Evolutionary conservation across 2,329 filamentous ascomycete genomes (phyloP), one percentile per base, ranked within the genome.

Genomic region (Fusarium palustre): DNA sequence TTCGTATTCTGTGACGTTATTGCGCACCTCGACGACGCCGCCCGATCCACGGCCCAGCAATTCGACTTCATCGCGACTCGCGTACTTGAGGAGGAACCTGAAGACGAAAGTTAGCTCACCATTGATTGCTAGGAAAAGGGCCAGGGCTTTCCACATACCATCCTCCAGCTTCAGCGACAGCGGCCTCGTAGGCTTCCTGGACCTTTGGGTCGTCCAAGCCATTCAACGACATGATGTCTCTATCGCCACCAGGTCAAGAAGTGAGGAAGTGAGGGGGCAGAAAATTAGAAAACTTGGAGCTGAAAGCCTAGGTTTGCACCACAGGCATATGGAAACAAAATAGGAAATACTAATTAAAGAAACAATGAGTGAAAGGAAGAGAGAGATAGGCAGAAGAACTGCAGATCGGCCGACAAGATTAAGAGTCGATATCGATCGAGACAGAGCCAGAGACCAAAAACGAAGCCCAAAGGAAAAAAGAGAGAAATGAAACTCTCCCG

Each of bases 31-130:
- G 64, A 89, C 86, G 62, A 97, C 90, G 68, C 96, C 95, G 71
- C 92, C 92, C 71, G 85, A 91, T 50, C 96, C 96, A 71, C 87
- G 88, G 64, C 86, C 88, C 61, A 96, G 84, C 59, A 99, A 81
- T 70, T 92, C 90, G 65, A 99, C 86, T 73, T 95, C 92, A 83
- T 99, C 96, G 79, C 96, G 91, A 66, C 91, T 91, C 68, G 88
- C 86, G 81, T 99, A 99, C 79, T 95, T 94, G 74, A 99, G 89
- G 68, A 98, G 88, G 76, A 99, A 96, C 96, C 96, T 98, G 76
- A 73, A 62, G 56, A 67, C 28, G 73, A 63, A 56, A 67, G n/a
- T 64, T 65, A 59, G 59, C 46, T 20, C 46, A 56, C 41, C 11
- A 31, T 39, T 41, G 16, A 24, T 22, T 22, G 10, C 16, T 18